These are phyloP conservation scores for Diplocarpon mali DNA, from an alignment of 2,329 filamentous ascomycete genomes.

Conservation along the genomic window DNA sequence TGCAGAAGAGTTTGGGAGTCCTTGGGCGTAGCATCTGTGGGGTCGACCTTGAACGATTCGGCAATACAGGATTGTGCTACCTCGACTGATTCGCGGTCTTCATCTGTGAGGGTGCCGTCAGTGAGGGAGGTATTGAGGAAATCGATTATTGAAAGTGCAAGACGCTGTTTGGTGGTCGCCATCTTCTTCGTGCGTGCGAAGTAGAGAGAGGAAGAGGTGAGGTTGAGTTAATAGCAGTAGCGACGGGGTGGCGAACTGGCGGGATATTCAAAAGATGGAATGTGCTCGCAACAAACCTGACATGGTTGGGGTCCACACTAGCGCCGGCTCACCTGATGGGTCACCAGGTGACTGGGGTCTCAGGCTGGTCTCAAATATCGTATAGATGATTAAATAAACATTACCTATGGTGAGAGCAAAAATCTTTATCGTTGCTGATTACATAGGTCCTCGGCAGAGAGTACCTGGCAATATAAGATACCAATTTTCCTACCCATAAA, in stretches of 20 bases:
- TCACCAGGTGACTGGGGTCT: not conserved
- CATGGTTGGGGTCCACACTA: not conserved
- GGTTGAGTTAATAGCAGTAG: not conserved
- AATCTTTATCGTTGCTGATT: too few relatives aligned
- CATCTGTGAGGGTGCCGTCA: constrained; percentile 78
- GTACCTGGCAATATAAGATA: too few relatives aligned
- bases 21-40: constrained; percentile 65
- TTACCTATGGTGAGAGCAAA: too few relatives aligned
- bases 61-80: constrained; percentile 89
- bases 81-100: constrained; percentile 89
- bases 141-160: constrained; percentile 94
- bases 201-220: not conserved
- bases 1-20: constrained; percentile 78
- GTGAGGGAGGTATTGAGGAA: constrained; percentile 76
- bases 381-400: too few relatives aligned
- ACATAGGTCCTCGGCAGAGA: too few relatives aligned
- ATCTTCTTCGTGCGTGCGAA: constrained; percentile 11
- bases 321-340: not conserved
- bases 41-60: constrained; percentile 90
- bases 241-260: not conserved
- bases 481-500: too few relatives aligned
- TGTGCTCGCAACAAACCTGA: not conserved
- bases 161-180: constrained; percentile 51
- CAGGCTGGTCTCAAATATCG: not conserved
- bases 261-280: not conserved